Conservation (phyloP, 495 filamentous ascomycete genomes). For the Xylaria nigripes region DNA sequence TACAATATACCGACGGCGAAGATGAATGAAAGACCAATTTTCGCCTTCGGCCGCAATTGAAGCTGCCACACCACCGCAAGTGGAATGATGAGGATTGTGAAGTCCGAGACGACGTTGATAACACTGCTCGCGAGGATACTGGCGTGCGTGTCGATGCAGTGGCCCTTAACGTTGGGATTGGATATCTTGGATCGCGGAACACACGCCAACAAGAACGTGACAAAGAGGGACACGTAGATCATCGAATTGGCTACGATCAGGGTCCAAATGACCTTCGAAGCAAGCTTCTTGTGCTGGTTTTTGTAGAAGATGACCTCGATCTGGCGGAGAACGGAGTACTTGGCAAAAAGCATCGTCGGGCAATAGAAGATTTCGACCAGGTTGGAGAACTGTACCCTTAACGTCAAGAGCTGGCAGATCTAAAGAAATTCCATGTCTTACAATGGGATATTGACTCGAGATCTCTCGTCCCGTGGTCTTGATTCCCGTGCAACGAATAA, state of each 20-base stretch:
- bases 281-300: slow-evolving; percentile 3
- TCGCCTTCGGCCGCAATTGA: slow-evolving; percentile 23
- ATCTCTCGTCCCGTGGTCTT: background rate
- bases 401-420: background rate
- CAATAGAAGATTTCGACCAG: slow-evolving; percentile 3
- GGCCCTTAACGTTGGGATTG: slow-evolving; percentile 18
- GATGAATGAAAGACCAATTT: slow-evolving; percentile 20
- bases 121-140: slow-evolving; percentile 32
- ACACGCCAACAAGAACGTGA: slow-evolving; percentile 12
- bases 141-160: slow-evolving; percentile 41
- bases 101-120: slow-evolving; percentile 34
- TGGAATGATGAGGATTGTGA: slow-evolving; percentile 30
- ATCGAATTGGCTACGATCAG: slow-evolving; percentile 11
- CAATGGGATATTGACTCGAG: background rate
- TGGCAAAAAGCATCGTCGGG: slow-evolving; percentile 10
- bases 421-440: background rate
- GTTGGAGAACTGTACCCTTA: background rate
- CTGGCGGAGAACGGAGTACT: slow-evolving; percentile 8
- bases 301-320: slow-evolving; percentile 9
- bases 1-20: slow-evolving; percentile 27
- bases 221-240: slow-evolving; percentile 13
- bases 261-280: slow-evolving; percentile 1
- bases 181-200: slow-evolving; percentile 15
- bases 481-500: too few species aligned
- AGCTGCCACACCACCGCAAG: slow-evolving; percentile 28